These are phyloP conservation scores for Ceratocystiopsis minuta DNA, from an alignment of 2,329 filamentous ascomycete genomes.

Conservation along the genomic window DNA sequence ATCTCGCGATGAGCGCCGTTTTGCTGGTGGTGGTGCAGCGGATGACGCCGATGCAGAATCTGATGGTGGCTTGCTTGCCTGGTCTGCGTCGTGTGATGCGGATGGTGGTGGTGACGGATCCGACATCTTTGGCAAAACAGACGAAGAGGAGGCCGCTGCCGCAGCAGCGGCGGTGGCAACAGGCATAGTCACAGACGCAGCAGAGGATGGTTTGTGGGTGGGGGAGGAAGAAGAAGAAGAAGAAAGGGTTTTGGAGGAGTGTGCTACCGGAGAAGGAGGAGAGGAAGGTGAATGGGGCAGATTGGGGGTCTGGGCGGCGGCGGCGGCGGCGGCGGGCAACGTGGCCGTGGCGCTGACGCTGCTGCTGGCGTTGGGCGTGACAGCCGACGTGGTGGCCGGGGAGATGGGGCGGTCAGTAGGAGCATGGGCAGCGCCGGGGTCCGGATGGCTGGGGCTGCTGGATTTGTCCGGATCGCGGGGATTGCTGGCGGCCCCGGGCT, in stretches of 20 bases:
- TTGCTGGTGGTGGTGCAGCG: conserved; percentile 14
- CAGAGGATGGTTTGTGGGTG: conserved; percentile 12
- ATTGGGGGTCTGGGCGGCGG: not conserved
- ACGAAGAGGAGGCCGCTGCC: conserved; percentile 9
- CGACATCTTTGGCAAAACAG: conserved; percentile 16
- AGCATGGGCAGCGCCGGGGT: not conserved
- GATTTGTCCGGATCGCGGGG: too few relatives aligned
- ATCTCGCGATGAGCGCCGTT: conserved; percentile 26
- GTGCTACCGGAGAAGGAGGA: not conserved
- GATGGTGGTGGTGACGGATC: conserved; percentile 10
- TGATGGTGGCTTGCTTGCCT: too few relatives aligned
- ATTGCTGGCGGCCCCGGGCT: too few relatives aligned
- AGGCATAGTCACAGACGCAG: conserved; percentile 3
- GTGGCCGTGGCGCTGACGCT: not conserved
- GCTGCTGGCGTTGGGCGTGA: not conserved
- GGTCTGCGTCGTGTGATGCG: not conserved
- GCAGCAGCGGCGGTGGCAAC: too few relatives aligned
- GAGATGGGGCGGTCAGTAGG: not conserved
- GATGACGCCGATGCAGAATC: conserved; percentile 12
- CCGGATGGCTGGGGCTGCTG: conserved; percentile 1
- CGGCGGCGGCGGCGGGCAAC: not conserved
- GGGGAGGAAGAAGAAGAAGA: conserved; percentile 1
- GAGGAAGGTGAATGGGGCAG: not conserved
- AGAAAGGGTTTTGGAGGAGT: conserved; percentile 1
- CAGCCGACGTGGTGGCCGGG: not conserved